These are phyloP conservation scores for Pythium phragmitis DNA, from an alignment of 352 stramenopile species.

Conservation along the genomic window DNA sequence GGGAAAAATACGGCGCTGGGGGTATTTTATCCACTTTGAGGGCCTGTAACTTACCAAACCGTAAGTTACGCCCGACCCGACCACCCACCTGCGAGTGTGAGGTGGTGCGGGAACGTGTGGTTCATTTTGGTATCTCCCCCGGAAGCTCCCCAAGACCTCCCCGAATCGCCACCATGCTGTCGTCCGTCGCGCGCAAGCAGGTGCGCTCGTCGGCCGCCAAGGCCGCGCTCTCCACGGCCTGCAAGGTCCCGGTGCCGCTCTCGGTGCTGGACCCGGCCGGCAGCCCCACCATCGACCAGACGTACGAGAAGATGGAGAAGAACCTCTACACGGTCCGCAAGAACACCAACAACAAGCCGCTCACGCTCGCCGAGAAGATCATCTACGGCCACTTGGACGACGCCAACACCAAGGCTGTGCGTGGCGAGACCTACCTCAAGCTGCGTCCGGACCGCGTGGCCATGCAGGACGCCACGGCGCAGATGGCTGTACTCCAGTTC, in stretches of 20 bases:
- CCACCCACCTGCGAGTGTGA: slow-evolving; percentile 19
- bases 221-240: slow-evolving; percentile 76
- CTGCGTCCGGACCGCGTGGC: slow-evolving; percentile 91
- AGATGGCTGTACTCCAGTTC: slow-evolving; percentile 96
- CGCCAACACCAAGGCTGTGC: slow-evolving; percentile 73
- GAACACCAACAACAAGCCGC: slow-evolving; percentile 83
- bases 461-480: slow-evolving; percentile 93
- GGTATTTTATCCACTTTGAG: neutral
- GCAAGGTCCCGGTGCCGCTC: slow-evolving; percentile 73
- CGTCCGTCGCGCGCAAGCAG: slow-evolving; percentile 63
- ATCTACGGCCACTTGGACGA: slow-evolving; percentile 94
- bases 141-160: slow-evolving; percentile 22
- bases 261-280: slow-evolving; percentile 90
- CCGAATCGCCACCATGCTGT: slow-evolving; percentile 59
- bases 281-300: slow-evolving; percentile 91
- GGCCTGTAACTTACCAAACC: slow-evolving; percentile 8
- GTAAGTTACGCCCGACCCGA: slow-evolving; percentile 18
- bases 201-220: slow-evolving; percentile 64
- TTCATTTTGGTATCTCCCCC: slow-evolving; percentile 84
- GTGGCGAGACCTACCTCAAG: slow-evolving; percentile 93
- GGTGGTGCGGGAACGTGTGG: slow-evolving; percentile 35
- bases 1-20: neutral
- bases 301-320: slow-evolving; percentile 92
- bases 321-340: slow-evolving; percentile 89
- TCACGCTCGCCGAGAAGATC: slow-evolving; percentile 94